A percentile compares a stretch with the other conserved stretches of the same genome.
These are phyloP conservation scores for Elsinoe necatrix DNA, from an alignment of 2,329 filamentous ascomycete genomes.

Conservation along the genomic window DNA sequence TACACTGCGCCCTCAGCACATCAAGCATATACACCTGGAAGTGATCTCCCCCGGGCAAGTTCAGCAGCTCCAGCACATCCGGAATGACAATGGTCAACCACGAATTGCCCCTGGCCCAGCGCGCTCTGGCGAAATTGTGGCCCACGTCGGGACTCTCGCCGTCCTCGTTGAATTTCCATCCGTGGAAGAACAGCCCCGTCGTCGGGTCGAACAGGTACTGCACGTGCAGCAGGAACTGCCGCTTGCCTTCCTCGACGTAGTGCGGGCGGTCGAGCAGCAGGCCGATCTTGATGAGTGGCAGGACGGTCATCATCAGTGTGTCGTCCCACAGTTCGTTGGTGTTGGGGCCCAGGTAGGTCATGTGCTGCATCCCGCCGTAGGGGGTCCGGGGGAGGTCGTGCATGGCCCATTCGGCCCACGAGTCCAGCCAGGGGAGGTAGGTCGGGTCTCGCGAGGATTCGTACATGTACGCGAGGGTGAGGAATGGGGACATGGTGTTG, in stretches of 20 bases:
- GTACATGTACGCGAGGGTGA: slow-evolving; percentile 68
- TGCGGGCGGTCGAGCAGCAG: slow-evolving; percentile 59
- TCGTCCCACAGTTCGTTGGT: slow-evolving; percentile 75
- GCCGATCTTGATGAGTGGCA: slow-evolving; percentile 73
- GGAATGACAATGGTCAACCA: slow-evolving; percentile 81
- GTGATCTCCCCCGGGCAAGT: slow-evolving; percentile 51
- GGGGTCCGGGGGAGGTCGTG: slow-evolving; percentile 64
- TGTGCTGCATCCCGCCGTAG: slow-evolving; percentile 65
- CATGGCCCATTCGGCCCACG: slow-evolving; percentile 78
- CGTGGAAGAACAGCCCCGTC: slow-evolving; percentile 70
- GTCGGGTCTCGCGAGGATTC: slow-evolving; percentile 60
- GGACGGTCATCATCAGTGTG: slow-evolving; percentile 79
- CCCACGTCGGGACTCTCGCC: slow-evolving; percentile 38
- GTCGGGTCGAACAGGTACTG: slow-evolving; percentile 68
- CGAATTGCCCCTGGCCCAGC: slow-evolving; percentile 55
- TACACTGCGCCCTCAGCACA: slow-evolving; percentile 60
- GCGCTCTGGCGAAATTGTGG: slow-evolving; percentile 49
- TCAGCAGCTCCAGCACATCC: slow-evolving; percentile 67
- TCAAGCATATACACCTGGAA: slow-evolving; percentile 52
- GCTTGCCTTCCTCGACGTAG: slow-evolving; percentile 69
- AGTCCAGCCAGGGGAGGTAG: slow-evolving; percentile 69
- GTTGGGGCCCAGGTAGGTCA: slow-evolving; percentile 64
- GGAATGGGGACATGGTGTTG: slow-evolving; percentile 68
- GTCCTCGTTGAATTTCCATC: slow-evolving; percentile 66
- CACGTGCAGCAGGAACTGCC: slow-evolving; percentile 68